Base-by-base conservation (phyloP, 2,329 filamentous ascomycete species). In the Sarocladium strictum region DNA sequence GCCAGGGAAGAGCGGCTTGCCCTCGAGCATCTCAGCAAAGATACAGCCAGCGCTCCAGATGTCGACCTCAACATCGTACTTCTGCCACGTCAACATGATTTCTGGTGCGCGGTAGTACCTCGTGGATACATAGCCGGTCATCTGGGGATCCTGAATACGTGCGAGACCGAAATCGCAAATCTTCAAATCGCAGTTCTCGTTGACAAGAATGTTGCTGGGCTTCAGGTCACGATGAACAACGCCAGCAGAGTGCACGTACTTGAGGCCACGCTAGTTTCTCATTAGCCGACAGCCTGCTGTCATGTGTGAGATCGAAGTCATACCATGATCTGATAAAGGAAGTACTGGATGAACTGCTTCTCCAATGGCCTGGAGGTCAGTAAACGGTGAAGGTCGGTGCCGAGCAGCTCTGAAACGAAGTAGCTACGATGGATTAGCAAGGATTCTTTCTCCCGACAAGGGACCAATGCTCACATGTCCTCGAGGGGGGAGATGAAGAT, bases 81-180 rank as follows among this genome's bases (percentile, higher is more conserved):
- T 99, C 78, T 99, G 94, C 94, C 94, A 99, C 60, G 94, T 97
- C 69, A 99, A 90, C 94, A 99, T 99, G 69, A 99, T 99, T 74
- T 99, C 94, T 17, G 94, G 94, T 9, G 94, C 94, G 66, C 94
- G 86, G 80, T 99, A 99, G 80, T 99, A 99, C 79, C 94, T 82
- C 58, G 94, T 99, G 49, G 94, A 97, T 58, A 99, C 94, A 69
- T 99, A 99, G 63, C 94, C 94, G 40, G 94, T 99, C 94, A 99
- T 99, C 75, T 99, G 94, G 33, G 94, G 94, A 68, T 99, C 94
- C 71, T 99, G 94, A 65, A 99, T 96, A 72, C 94, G 90, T 54
- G 94, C 94, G 57, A 99, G 80, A 61, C 94, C 94, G 65, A 99
- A 99, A 71, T 99, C 94, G 80, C 94, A 99, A 72, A 99, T 99